These are phyloP conservation scores for Microsporum canis DNA, from an alignment of 2,329 filamentous ascomycete genomes.

Conservation along the genomic window DNA sequence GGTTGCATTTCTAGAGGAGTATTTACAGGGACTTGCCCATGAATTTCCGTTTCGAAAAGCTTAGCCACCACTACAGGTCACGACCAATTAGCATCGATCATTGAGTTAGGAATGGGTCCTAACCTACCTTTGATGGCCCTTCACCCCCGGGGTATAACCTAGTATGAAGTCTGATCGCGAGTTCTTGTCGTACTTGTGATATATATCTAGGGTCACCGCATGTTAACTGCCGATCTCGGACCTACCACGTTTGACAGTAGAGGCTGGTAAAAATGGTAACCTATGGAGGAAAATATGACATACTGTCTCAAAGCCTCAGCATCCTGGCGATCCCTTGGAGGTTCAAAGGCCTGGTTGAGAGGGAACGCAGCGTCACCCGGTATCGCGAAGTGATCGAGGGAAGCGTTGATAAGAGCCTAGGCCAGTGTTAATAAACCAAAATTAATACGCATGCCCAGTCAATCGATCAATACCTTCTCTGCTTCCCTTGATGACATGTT, in stretches of 20 bases:
- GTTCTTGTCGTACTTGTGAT: constrained; percentile 83
- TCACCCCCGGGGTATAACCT: constrained; percentile 71
- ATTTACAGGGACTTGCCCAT: constrained; percentile 85
- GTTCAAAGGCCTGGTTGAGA: constrained; percentile 91
- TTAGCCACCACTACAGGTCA: constrained; percentile 84
- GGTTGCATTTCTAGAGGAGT: background rate
- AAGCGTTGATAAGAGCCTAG: constrained; percentile 76
- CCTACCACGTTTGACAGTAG: background rate
- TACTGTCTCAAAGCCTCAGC: constrained; percentile 83
- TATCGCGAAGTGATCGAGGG: constrained; percentile 91
- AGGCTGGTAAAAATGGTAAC: background rate
- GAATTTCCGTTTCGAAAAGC: constrained; percentile 98
- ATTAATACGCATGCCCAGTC: constrained; percentile 7
- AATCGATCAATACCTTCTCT: constrained; percentile 44
- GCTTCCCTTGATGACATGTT: constrained; percentile 53
- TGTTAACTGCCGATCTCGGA: background rate
- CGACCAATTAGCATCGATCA: background rate
- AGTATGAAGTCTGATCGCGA: constrained; percentile 69
- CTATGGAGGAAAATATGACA: constrained; percentile 16
- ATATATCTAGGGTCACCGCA: constrained; percentile 39
- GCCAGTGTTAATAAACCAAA: constrained; percentile 33
- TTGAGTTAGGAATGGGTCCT: background rate
- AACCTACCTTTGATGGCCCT: constrained; percentile 51
- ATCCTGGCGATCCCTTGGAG: constrained; percentile 74
- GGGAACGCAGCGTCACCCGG: constrained; percentile 90